These are phyloP conservation scores for Cytospora piceicola DNA, from an alignment of 2,329 filamentous ascomycete species.

Conservation along the genomic window DNA sequence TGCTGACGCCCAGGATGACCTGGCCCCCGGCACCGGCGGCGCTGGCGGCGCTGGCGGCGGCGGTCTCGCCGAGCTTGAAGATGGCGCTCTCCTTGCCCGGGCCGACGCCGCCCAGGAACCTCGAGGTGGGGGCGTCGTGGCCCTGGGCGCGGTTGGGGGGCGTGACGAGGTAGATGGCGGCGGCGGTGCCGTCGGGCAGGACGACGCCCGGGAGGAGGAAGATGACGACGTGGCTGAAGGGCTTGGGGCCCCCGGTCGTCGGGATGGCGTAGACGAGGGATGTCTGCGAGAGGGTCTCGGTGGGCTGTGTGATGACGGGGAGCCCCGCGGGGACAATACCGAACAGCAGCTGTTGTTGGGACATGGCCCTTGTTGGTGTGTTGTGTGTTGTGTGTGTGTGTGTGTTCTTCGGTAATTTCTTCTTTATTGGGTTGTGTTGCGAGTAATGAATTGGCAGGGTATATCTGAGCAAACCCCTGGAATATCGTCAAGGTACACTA, in stretches of 20 bases:
- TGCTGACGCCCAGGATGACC: slow-evolving; percentile 79
- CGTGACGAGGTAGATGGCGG: slow-evolving; percentile 84
- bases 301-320: slow-evolving; percentile 58
- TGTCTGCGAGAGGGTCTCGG: slow-evolving; percentile 55
- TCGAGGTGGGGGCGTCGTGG: slow-evolving; percentile 62
- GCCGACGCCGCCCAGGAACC: slow-evolving; percentile 85
- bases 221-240: slow-evolving; percentile 83
- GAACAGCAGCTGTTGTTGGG: slow-evolving; percentile 50
- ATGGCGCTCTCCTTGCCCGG: slow-evolving; percentile 90
- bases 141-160: slow-evolving; percentile 43
- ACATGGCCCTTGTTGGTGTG: slow-evolving; percentile 40
- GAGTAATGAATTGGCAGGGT: not conserved
- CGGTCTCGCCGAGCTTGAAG: slow-evolving; percentile 67
- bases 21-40: slow-evolving; percentile 44
- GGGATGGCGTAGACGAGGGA: slow-evolving; percentile 61
- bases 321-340: slow-evolving; percentile 65
- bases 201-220: slow-evolving; percentile 81
- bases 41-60: slow-evolving; percentile 32
- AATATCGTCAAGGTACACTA: not conserved
- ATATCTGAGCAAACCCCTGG: not conserved
- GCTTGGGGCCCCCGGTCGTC: slow-evolving; percentile 41
- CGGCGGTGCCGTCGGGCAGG: slow-evolving; percentile 76
- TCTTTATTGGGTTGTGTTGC: not conserved
- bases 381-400: not conserved
- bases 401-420: not conserved